These are phyloP conservation scores for Trypanosoma scelopori DNA, from an alignment of 208 protist species.

Conservation along the genomic window DNA sequence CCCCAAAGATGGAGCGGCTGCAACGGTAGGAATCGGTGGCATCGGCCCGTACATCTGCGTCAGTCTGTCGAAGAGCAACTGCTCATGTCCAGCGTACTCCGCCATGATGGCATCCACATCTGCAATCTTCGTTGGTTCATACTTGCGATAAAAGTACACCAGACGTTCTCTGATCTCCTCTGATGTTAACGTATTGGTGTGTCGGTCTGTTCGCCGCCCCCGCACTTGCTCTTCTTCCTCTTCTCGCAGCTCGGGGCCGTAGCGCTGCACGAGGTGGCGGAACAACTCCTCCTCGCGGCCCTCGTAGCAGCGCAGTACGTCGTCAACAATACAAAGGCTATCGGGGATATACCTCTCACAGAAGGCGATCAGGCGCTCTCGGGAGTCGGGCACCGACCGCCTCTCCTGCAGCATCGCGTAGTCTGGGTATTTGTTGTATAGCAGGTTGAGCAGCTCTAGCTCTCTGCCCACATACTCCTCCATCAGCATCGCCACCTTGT, in stretches of 20 bases:
- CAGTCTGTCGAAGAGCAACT: constrained; percentile 49
- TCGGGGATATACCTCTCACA: constrained; percentile 53
- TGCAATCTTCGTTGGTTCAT: constrained; percentile 54
- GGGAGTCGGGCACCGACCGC: constrained; percentile 12
- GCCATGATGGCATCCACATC: constrained; percentile 52
- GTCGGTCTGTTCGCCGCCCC: not conserved
- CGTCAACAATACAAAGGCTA: constrained; percentile 55
- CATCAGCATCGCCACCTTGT: not conserved
- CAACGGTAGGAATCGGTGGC: constrained; percentile 22
- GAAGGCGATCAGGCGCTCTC: constrained; percentile 43
- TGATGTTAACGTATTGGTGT: not conserved
- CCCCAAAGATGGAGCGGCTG: not conserved
- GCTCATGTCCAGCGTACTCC: constrained; percentile 48
- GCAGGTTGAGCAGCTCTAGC: constrained; percentile 17
- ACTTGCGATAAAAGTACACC: constrained; percentile 43
- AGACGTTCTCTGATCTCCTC: constrained; percentile 35
- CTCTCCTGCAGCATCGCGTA: constrained; percentile 6
- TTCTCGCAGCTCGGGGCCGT: constrained; percentile 55
- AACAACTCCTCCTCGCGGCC: constrained; percentile 64
- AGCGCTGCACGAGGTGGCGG: constrained; percentile 57
- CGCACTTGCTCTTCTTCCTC: not conserved
- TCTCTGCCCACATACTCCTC: constrained; percentile 19
- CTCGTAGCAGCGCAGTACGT: constrained; percentile 47
- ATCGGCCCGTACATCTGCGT: constrained; percentile 58
- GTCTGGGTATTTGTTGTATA: constrained; percentile 15